Conservation (phyloP, 306 rosid genomes). For the Inga oerstediana region DNA sequence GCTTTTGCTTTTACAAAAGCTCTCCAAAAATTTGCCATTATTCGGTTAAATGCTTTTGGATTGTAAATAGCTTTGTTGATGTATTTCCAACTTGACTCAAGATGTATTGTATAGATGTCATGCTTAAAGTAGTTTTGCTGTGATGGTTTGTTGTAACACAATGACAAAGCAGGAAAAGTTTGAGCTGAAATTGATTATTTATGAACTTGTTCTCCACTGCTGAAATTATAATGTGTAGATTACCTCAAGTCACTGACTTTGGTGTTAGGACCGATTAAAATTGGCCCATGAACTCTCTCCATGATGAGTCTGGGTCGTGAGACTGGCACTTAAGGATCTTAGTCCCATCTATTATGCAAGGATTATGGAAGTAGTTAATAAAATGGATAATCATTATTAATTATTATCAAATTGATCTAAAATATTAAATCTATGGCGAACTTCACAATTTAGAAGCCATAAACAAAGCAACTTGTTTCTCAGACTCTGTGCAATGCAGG, state of each 20-base stretch:
- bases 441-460: not conserved
- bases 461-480: not conserved
- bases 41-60: not conserved
- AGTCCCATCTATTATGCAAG: not conserved
- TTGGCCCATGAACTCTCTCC: not conserved
- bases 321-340: slow-evolving; percentile 10
- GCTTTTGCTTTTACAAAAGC: slow-evolving; percentile 1
- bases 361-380: not conserved
- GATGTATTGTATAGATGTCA: not conserved
- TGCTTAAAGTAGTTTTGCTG: not conserved
- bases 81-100: not conserved
- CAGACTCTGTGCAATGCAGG: not conserved
- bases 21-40: not conserved
- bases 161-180: not conserved
- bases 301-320: not conserved
- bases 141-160: not conserved
- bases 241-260: not conserved
- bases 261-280: not conserved
- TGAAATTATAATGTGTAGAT: not conserved
- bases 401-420: not conserved
- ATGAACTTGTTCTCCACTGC: not conserved
- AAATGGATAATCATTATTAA: not conserved
- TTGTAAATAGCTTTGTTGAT: not conserved
- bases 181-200: not conserved
- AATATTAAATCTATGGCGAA: not conserved